A percentile compares a stretch with the other conserved stretches of the same genome.
Conservation (phyloP, 1,139 yeast species). For the Yueomyces sp. region DNA sequence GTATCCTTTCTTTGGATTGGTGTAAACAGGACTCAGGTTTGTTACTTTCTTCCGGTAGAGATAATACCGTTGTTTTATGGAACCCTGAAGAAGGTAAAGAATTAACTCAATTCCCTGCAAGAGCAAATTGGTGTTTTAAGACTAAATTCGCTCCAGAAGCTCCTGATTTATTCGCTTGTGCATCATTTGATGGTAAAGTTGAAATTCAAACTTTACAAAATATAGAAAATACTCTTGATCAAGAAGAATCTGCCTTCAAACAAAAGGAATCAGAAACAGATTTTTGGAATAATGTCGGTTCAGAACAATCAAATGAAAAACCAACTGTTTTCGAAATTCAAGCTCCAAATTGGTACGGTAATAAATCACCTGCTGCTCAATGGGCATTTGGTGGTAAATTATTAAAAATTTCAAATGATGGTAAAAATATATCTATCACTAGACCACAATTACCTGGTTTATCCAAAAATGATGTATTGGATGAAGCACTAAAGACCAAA, state of each 20-base stretch:
- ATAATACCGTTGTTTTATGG: constrained; percentile 82
- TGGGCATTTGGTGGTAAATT: constrained; percentile 94
- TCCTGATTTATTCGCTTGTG: constrained; percentile 87
- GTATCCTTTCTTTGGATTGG: constrained; percentile 89
- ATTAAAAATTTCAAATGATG: constrained; percentile 40
- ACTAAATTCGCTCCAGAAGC: constrained; percentile 75
- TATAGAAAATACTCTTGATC: constrained; percentile 19
- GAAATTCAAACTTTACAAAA: constrained; percentile 82
- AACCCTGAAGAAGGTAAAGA: constrained; percentile 60
- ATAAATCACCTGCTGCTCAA: constrained; percentile 54
- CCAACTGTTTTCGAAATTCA: constrained; percentile 36
- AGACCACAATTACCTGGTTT: constrained; percentile 34
- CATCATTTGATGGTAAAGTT: constrained; percentile 85
- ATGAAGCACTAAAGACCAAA: constrained; percentile 45
- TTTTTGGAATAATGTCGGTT: constrained; percentile 75
- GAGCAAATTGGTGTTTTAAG: constrained; percentile 90
- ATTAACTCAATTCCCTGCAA: constrained; percentile 79
- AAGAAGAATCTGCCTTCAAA: constrained; percentile 26
- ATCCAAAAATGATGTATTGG: constrained; percentile 32
- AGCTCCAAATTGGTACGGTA: constrained; percentile 82
- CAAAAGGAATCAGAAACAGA: constrained; percentile 45
- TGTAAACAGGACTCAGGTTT: constrained; percentile 70
- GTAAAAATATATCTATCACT: constrained; percentile 35
- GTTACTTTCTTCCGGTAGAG: constrained; percentile 82
- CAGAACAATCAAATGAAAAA: constrained; percentile 27